Evolutionary conservation across 2,329 filamentous ascomycete genomes (phyloP).

Genomic region (Colletotrichum simmondsii): DNA sequence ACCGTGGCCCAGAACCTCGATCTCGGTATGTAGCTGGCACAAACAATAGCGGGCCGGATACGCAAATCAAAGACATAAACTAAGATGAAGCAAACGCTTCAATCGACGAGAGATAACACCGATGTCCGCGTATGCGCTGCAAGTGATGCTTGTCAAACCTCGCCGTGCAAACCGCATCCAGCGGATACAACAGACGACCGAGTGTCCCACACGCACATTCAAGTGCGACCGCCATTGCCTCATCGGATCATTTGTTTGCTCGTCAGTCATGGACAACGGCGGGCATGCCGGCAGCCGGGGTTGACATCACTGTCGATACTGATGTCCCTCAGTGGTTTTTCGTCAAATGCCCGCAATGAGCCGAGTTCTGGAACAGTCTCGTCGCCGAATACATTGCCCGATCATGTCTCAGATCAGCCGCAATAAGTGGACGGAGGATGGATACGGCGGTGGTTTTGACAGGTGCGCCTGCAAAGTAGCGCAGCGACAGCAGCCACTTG

Average conservation of each 20-base stretch:
- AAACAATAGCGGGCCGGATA: neutral
- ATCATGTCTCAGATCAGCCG: conserved; percentile 17
- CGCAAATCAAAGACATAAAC: neutral
- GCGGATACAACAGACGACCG: conserved; percentile 17
- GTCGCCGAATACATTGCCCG: neutral
- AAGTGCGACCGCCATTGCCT: conserved; percentile 2
- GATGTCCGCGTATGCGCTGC: neutral
- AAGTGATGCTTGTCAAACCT: neutral
- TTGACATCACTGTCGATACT: neutral
- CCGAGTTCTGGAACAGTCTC: neutral
- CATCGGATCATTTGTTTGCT: conserved; percentile 15
- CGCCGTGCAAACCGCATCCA: neutral
- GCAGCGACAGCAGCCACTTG: neutral
- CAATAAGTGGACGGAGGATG: neutral
- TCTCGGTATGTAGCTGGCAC: conserved; percentile 14
- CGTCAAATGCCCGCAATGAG: neutral
- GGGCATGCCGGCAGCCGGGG: neutral
- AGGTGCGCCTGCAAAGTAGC: neutral
- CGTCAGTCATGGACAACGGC: neutral
- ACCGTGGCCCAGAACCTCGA: conserved; percentile 5
- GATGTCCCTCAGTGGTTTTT: neutral
- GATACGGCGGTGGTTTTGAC: neutral
- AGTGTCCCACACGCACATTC: conserved; percentile 8
- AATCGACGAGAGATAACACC: neutral
- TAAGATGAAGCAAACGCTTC: no score